phyloP scores from a whole-genome alignment of 768 basidiomycete species.

The Lactarius akahatsu region DNA sequence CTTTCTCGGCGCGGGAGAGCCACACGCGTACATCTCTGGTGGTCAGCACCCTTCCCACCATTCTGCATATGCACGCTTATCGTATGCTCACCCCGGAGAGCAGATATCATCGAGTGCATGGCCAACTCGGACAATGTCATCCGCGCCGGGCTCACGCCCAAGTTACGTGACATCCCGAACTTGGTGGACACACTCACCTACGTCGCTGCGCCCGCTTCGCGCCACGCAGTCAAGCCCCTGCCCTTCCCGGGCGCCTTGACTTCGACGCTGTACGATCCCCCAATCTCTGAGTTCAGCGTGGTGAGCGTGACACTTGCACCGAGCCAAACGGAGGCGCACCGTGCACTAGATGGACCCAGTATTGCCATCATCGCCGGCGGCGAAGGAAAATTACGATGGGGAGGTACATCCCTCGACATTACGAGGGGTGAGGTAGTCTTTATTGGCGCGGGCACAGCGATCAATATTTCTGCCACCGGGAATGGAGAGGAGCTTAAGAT shows the following conservation, averaged over 20 bases:
- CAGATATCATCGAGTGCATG: constrained; percentile 99
- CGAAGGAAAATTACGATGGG: constrained; percentile 55
- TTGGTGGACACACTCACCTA: constrained; percentile 88
- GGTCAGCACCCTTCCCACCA: constrained; percentile 48
- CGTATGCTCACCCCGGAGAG: not conserved
- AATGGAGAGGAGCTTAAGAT: constrained; percentile 47
- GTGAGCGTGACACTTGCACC: constrained; percentile 54
- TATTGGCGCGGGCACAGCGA: constrained; percentile 65
- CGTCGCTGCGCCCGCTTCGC: constrained; percentile 59
- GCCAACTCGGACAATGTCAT: constrained; percentile 99
- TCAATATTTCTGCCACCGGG: constrained; percentile 43
- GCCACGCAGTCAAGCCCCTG: constrained; percentile 67
- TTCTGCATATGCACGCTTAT: not conserved
- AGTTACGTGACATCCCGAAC: constrained; percentile 90
- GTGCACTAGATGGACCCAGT: constrained; percentile 76
- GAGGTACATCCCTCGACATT: constrained; percentile 41
- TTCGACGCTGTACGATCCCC: constrained; percentile 79
- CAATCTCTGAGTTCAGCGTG: constrained; percentile 92
- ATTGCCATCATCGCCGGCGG: constrained; percentile 77
- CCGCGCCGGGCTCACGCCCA: constrained; percentile 95
- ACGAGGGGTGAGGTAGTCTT: constrained; percentile 77
- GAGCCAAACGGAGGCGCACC: constrained; percentile 53
- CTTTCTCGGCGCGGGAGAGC: constrained; percentile 93
- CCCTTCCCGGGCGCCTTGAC: constrained; percentile 40
- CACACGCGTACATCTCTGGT: constrained; percentile 93